Base-by-base conservation (phyloP, 345 rosid species). In the Aquilaria yunnanensis region DNA sequence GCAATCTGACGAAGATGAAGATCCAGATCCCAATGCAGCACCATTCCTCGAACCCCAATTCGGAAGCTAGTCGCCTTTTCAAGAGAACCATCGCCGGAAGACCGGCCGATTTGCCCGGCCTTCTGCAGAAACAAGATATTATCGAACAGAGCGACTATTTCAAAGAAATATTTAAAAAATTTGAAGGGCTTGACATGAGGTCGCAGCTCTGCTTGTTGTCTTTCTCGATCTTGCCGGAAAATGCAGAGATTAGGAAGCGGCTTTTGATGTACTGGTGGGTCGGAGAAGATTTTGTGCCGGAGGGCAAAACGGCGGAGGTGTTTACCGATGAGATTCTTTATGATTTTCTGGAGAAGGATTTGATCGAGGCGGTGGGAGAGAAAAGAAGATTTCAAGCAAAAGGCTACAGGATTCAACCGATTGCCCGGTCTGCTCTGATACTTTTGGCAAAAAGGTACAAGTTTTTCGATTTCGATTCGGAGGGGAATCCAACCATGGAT, bases 181-280 rank as follows among this genome's bases (percentile, higher is more conserved):
- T 69, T 32, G 7, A 31, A 1, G 0, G 10, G 0, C 80, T 84
- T 63, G 8, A 12, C 16, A 9, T 0, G 6, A 7, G 32, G 4
- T 3, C 30, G 2, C 64, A 30, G 73, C 49, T 68, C 45, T 80
- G 74, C 62, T 56, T 85, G 70, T 58, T 78, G 32, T 76, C 69
- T 54, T 85, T 80, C 6, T 69, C 77, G 7, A 68, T 77, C 31
- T 85, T 85, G 67, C 84, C 87, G 0, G 77, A 78, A 63, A 70
- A 76, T 31, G 77, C 74, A 8, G 78, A 68, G 62, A 66, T 82
- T 12, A 77, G 74, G 12, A 81, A 75, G 61, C 78, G 81, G 47
- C 51, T 75, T 65, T 62, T 85, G 55, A 73, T 73, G 60, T 65
- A 75, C 46, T 85, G 84, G 88, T 85, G 86, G 84, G 61, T 79